Conservation (phyloP, 2,329 filamentous ascomycete species). For the Amauroascus verrucosus region DNA sequence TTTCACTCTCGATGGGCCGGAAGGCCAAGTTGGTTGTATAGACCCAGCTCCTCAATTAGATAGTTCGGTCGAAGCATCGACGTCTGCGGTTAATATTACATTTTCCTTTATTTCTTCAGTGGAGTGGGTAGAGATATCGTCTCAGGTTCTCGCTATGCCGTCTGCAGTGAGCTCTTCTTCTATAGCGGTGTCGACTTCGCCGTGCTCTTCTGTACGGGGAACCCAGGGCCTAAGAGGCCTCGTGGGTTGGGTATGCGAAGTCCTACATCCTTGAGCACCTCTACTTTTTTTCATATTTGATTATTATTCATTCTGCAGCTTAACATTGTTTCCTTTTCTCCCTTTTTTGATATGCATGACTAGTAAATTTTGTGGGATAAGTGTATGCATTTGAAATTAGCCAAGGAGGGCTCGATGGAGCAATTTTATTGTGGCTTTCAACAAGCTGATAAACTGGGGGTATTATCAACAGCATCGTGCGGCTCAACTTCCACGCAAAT, state of each 20-base stretch:
- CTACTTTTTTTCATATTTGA: neutral
- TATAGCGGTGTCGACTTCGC: constrained; percentile 29
- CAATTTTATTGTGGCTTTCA: too few species aligned
- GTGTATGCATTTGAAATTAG: neutral
- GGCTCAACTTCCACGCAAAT: too few species aligned
- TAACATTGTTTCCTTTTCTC: neutral
- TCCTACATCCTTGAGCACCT: constrained; percentile 17
- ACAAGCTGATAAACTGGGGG: too few species aligned
- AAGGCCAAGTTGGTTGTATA: constrained; percentile 15
- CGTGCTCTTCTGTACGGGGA: constrained; percentile 39
- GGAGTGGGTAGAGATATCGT: constrained; percentile 48
- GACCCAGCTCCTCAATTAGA: neutral
- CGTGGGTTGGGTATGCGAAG: constrained; percentile 41
- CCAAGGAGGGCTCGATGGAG: too few species aligned
- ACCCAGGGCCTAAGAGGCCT: constrained; percentile 50
- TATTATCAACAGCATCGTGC: too few species aligned
- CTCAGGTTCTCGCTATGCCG: constrained; percentile 51
- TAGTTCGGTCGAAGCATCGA: neutral
- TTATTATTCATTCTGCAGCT: too few species aligned
- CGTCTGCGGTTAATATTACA: constrained; percentile 36
- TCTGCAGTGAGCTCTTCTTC: constrained; percentile 41
- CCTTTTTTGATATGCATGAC: neutral
- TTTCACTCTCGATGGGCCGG: constrained; percentile 36
- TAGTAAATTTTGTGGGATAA: too few species aligned
- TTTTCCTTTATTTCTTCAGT: constrained; percentile 49